Percentiles rank a stretch among this genome's conserved stretches.
phyloP scores from a whole-genome alignment of 768 basidiomycete genomes.

The Tulasnella sp. region DNA sequence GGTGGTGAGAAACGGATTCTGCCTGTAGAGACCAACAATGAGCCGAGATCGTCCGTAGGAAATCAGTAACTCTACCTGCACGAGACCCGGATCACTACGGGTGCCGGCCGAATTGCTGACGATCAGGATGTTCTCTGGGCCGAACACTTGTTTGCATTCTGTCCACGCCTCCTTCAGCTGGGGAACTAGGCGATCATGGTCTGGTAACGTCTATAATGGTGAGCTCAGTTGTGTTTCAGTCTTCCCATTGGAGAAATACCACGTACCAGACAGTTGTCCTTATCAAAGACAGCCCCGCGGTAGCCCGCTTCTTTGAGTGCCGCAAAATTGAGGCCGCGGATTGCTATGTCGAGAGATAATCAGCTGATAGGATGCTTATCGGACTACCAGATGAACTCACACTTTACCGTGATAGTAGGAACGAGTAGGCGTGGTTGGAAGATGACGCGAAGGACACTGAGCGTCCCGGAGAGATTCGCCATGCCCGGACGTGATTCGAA shows the following conservation, averaged over 20 bases:
- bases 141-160: constrained; percentile 59
- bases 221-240: neutral
- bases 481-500: no score
- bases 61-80: constrained; percentile 44
- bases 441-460: constrained; percentile 23
- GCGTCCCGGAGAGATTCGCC: constrained; percentile 13
- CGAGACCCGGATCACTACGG: constrained; percentile 48
- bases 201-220: constrained; percentile 75
- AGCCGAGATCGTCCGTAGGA: neutral
- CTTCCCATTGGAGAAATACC: neutral
- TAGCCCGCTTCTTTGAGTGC: constrained; percentile 65
- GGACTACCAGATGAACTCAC: constrained; percentile 30
- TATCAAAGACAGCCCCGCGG: constrained; percentile 87
- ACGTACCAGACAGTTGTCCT: constrained; percentile 90
- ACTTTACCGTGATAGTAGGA: constrained; percentile 54
- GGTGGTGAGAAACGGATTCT: constrained; percentile 67
- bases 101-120: constrained; percentile 94
- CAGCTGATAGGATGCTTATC: neutral
- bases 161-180: constrained; percentile 69
- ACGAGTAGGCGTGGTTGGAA: constrained; percentile 54
- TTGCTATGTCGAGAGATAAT: constrained; percentile 23
- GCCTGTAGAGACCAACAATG: constrained; percentile 38
- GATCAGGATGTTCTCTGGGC: constrained; percentile 65
- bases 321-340: constrained; percentile 69
- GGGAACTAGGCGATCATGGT: constrained; percentile 62